These are phyloP conservation scores for Metschnikowia colocasiae DNA, from an alignment of 805 yeast genomes.

Conservation along the genomic window DNA sequence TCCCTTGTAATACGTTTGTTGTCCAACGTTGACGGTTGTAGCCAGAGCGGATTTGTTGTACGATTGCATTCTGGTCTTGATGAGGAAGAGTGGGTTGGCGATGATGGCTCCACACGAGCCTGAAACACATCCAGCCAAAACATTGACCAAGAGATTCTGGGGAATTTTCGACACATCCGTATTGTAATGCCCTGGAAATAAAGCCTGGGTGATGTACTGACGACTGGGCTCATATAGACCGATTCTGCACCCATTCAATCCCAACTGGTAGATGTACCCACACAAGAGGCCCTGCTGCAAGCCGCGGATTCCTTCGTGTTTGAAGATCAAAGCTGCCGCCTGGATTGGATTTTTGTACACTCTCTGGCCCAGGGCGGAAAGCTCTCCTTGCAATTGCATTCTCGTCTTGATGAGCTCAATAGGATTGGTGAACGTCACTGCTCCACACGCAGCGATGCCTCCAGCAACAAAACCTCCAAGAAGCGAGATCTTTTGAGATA, in stretches of 20 bases:
- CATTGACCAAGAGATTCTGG: conserved; percentile 53
- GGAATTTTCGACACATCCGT: conserved; percentile 38
- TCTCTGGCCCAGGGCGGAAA: conserved; percentile 50
- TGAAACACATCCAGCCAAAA: conserved; percentile 73
- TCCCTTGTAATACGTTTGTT: conserved; percentile 82
- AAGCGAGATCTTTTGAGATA: conserved; percentile 46
- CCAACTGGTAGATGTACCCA: conserved; percentile 87
- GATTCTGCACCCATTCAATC: conserved; percentile 88
- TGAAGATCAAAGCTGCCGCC: conserved; percentile 67
- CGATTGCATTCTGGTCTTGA: conserved; percentile 96
- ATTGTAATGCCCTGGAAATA: conserved; percentile 47
- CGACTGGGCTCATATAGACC: conserved; percentile 93
- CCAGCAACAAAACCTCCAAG: conserved; percentile 86
- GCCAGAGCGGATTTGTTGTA: conserved; percentile 53
- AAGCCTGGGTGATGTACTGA: conserved; percentile 47
- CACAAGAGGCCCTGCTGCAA: conserved; percentile 85
- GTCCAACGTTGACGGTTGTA: conserved; percentile 57
- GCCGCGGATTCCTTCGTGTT: conserved; percentile 83
- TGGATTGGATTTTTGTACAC: conserved; percentile 83
- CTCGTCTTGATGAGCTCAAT: conserved; percentile 91
- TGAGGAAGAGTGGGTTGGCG: conserved; percentile 88
- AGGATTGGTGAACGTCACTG: conserved; percentile 95
- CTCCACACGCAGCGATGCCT: conserved; percentile 89
- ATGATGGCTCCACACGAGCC: conserved; percentile 87
- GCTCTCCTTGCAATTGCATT: conserved; percentile 96